Conservation (phyloP, 192 early-diverging fungal species). For the Jimgerdemannia lactiflua region DNA sequence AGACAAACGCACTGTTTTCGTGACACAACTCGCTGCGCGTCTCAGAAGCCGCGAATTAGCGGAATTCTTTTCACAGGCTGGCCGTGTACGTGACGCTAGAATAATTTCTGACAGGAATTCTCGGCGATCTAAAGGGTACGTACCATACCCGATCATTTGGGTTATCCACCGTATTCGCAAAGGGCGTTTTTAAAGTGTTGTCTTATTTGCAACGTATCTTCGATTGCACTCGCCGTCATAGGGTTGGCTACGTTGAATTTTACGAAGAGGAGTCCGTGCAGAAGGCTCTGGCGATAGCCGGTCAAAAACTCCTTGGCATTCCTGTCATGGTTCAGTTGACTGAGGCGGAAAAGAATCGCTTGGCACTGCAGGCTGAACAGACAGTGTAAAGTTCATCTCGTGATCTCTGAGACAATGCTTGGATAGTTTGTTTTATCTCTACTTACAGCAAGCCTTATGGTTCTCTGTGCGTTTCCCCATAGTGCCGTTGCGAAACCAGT, state of each 20-base stretch:
- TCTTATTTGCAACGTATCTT: not conserved
- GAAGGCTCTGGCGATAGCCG: conserved; percentile 81
- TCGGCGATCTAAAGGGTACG: conserved; percentile 84
- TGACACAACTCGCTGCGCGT: conserved; percentile 87
- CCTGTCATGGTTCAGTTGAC: conserved; percentile 92
- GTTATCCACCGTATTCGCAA: not conserved
- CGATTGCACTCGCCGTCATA: conserved; percentile 20
- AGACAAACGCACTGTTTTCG: conserved; percentile 92
- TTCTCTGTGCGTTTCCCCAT: not conserved
- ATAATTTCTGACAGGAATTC: conserved; percentile 84
- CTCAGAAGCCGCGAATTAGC: conserved; percentile 75
- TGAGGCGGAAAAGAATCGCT: conserved; percentile 91
- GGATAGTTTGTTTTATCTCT: not conserved
- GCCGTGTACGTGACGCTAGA: conserved; percentile 83
- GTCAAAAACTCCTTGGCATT: conserved; percentile 85
- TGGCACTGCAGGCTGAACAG: conserved; percentile 54
- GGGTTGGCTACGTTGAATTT: conserved; percentile 97
- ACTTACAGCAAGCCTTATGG: not conserved
- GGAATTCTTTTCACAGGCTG: conserved; percentile 82
- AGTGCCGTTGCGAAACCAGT: conserved; percentile 11
- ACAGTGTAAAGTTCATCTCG: conserved; percentile 42
- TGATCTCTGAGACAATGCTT: not conserved
- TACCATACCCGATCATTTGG: not conserved
- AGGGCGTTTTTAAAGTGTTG: not conserved
- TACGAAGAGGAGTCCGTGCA: conserved; percentile 80